These are phyloP conservation scores for Metarhizium album DNA, from an alignment of 2,329 filamentous ascomycete species.

Conservation along the genomic window DNA sequence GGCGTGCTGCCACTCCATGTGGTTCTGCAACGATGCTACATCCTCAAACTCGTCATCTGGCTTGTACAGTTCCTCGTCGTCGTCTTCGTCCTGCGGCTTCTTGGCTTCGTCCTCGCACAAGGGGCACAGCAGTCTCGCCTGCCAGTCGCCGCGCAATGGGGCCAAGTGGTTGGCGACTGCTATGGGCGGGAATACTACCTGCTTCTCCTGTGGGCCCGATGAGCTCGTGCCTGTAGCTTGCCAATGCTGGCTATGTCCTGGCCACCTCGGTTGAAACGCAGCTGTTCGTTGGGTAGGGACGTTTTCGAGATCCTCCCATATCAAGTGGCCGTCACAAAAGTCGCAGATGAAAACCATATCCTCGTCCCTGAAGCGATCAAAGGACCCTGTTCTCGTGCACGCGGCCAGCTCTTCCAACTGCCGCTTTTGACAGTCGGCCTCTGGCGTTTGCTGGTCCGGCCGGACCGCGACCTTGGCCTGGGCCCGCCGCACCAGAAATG, in stretches of 20 bases:
- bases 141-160: constrained; percentile 39
- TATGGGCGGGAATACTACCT: constrained; percentile 44
- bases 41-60: constrained; percentile 41
- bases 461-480: constrained; percentile 23
- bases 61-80: constrained; percentile 38
- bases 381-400: constrained; percentile 43
- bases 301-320: constrained; percentile 45
- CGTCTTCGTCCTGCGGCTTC: constrained; percentile 31
- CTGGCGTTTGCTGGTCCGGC: constrained; percentile 12
- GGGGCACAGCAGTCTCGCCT: constrained; percentile 40
- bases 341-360: constrained; percentile 51
- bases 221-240: constrained; percentile 35
- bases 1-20: constrained; percentile 47
- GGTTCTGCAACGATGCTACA: constrained; percentile 38
- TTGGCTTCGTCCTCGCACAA: constrained; percentile 45
- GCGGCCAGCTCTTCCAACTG: constrained; percentile 37
- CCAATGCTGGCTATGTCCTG: constrained; percentile 32
- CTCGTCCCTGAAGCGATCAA: constrained; percentile 42
- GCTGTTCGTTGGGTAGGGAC: constrained; percentile 37
- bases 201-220: constrained; percentile 34
- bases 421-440: constrained; percentile 24
- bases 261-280: constrained; percentile 13
- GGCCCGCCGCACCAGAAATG: constrained; percentile 40
- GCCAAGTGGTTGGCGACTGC: constrained; percentile 47
- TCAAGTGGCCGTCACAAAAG: constrained; percentile 48